Base-by-base conservation (phyloP, 2,329 filamentous ascomycete species). In the Sphaerostilbella broomeana region DNA sequence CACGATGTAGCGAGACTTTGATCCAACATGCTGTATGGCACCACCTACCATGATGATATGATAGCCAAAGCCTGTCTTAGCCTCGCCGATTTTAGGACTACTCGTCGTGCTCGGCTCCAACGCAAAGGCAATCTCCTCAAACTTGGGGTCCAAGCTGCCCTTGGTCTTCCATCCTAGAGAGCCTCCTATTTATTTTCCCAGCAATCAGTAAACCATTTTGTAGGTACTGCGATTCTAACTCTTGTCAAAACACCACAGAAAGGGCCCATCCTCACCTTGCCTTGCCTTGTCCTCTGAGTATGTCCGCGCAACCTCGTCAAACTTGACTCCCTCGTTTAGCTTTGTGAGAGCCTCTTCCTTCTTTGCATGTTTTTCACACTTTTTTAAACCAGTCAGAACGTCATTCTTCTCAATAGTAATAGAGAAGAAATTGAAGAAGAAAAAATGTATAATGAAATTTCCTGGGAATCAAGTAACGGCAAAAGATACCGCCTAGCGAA, bases 261-360 rank as follows among this genome's bases (percentile, higher is more conserved):
- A n/a, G n/a, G n/a, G n/a, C n/a, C n/a, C n/a, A n/a, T n/a, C n/a
- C n/a, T n/a, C 51, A 77, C 75, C 81, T 60, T 77, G 71, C 45
- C 79, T 69, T 4, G 83, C 82, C 64, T 89, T 88, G 59, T 89
- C 84, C 61, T 88, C 84, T 0, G 80, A 85, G 54, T 76, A 84
- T 49, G 80, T 75, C 38, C 75, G 67, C 8, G 84, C 84, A 5
- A 88, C 82, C 33, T 84, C 79, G 51, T 87, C 83, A 53, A 88
- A 89, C 51, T 82, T 85, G 35, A 69, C 70, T 2, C 83, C 81
- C 4, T 69, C 75, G 26, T 70, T 71, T 36, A 89, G 61, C 62
- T 86, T 82, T 41, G 72, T 73, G 12, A 87, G 58, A 1, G 84
- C 84, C 56, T 86, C 80, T 55, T 87, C 83, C 56, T 86, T 88